A percentile compares a stretch with the other conserved stretches of the same genome.
Evolutionary conservation across 768 basidiomycete species (phyloP).

Genomic region (Rhodotorula kratochvilovae): DNA sequence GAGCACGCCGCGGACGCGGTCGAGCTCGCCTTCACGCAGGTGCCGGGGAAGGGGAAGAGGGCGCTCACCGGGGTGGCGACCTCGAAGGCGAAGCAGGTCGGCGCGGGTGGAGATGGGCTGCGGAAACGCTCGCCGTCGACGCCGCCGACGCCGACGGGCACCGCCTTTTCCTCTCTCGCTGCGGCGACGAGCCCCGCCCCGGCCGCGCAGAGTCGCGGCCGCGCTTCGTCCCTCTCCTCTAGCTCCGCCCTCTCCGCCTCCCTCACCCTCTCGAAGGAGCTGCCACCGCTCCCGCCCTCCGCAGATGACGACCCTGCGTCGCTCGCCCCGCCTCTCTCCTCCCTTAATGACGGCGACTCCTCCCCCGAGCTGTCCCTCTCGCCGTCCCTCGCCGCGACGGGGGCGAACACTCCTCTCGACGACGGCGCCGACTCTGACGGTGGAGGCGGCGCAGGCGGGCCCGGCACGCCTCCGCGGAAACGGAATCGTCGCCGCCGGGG

Average conservation of each 20-base stretch:
- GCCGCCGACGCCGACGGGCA: slow-evolving; percentile 25
- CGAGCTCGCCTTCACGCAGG: not conserved
- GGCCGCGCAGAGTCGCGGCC: slow-evolving; percentile 8
- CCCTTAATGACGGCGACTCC: not conserved
- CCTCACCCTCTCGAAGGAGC: slow-evolving; percentile 12
- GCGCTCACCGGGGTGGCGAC: not conserved
- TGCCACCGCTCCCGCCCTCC: slow-evolving; percentile 26
- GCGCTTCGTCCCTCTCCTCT: slow-evolving; percentile 19
- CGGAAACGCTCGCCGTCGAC: slow-evolving; percentile 28
- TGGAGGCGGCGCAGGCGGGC: slow-evolving; percentile 43
- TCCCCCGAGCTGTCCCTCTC: not conserved
- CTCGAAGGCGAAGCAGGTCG: not conserved
- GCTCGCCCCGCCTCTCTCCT: not conserved
- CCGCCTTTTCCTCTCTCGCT: not conserved
- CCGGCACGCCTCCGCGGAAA: slow-evolving; percentile 23
- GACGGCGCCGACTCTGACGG: slow-evolving; percentile 45
- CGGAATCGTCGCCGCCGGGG: slow-evolving; percentile 27
- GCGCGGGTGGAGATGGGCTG: not conserved
- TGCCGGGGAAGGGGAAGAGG: too few species aligned
- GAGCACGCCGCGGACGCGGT: not conserved
- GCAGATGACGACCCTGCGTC: not conserved
- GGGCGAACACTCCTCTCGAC: not conserved
- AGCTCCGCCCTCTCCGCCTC: slow-evolving; percentile 3
- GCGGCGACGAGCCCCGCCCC: not conserved
- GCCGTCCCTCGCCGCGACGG: not conserved